These are phyloP conservation scores for Leucogyrophana mollusca DNA, from an alignment of 768 basidiomycete species.

Conservation along the genomic window DNA sequence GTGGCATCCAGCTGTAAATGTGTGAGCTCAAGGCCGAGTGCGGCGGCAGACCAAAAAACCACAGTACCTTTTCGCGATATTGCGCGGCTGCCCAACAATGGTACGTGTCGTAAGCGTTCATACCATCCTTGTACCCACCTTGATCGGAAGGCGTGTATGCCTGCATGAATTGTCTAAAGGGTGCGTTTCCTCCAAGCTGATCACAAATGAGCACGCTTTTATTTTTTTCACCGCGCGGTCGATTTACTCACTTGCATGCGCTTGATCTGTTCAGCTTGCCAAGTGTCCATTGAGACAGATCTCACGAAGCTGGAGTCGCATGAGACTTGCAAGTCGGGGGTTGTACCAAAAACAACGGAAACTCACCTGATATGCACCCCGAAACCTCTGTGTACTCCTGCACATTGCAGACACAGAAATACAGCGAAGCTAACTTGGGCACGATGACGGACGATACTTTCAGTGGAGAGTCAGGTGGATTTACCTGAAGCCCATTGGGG, in stretches of 20 bases:
- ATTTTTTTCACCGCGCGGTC: conserved; percentile 2
- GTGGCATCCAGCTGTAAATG: conserved; percentile 70
- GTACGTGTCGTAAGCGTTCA: conserved; percentile 74
- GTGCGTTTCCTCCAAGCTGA: conserved; percentile 85
- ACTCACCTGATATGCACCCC: conserved; percentile 87
- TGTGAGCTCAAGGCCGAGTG: conserved; percentile 14
- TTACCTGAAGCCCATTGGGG: conserved; percentile 94
- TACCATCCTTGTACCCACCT: conserved; percentile 65
- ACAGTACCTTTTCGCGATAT: conserved; percentile 85
- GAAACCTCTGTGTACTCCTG: conserved; percentile 82
- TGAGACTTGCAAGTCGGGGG: background rate
- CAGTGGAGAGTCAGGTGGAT: background rate
- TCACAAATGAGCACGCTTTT: background rate
- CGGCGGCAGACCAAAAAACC: background rate
- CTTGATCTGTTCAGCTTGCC: conserved; percentile 84
- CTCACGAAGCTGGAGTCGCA: conserved; percentile 70
- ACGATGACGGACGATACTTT: background rate
- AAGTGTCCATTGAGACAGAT: conserved; percentile 95
- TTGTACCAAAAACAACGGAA: conserved; percentile 7
- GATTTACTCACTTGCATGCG: conserved; percentile 76
- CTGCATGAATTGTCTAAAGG: conserved; percentile 77
- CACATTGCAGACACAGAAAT: conserved; percentile 90
- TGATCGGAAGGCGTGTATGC: conserved; percentile 64
- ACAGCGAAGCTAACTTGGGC: conserved; percentile 64
- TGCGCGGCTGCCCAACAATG: conserved; percentile 93